Evolutionary conservation across 805 yeast genomes (phyloP), one percentile per base, ranked within the genome.

Genomic region (Candida koratica): DNA sequence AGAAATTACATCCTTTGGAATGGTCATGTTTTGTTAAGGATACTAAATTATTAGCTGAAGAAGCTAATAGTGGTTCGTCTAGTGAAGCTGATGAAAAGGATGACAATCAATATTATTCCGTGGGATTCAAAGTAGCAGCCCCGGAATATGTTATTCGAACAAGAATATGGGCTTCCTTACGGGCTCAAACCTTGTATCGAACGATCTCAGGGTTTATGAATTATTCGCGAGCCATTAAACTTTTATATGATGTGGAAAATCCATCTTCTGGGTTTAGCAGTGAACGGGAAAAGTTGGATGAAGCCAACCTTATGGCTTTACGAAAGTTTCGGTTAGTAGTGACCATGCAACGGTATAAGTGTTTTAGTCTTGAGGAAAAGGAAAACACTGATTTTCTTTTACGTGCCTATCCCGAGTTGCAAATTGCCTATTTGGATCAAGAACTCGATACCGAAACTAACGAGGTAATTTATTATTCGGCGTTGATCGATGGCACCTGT

Each of bases 181-280:
- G 98, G 67, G 84, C 96, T 26, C 98, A 90, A 71, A 93, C 98
- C 23, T 70, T 90, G 53, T 90, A 90, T 70, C 82, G 98, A 64
- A 93, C 98, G 32, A 90, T 90, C 36, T 85, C 96, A 38, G 98
- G 98, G 55, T 93, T 90, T 71, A 90, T 90, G 98, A 93, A 90
- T 69, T 90, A 90, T 61, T 84, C 96, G 19, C 82, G 96, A 63
- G 97, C 98, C 19, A 87, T 90, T 55, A 93, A 89, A 64, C 69
- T 90, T 53, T 71, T 90, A 42, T 88, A 87, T 51, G 72, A 71
- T 67, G 95, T 93, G 52, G 97, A 93, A 64, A 95, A 95, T 29
- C 95, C 85, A 61, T 80, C 31, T 9, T 45, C 45, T 5, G 48
- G 48, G 1, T 49, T 51, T 23, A 56, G 53, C 3, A 48, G 47